Percentiles rank a stretch among this genome's conserved stretches.
Conservation (phyloP, 257 asterid species). For the Solanum arcanum region DNA sequence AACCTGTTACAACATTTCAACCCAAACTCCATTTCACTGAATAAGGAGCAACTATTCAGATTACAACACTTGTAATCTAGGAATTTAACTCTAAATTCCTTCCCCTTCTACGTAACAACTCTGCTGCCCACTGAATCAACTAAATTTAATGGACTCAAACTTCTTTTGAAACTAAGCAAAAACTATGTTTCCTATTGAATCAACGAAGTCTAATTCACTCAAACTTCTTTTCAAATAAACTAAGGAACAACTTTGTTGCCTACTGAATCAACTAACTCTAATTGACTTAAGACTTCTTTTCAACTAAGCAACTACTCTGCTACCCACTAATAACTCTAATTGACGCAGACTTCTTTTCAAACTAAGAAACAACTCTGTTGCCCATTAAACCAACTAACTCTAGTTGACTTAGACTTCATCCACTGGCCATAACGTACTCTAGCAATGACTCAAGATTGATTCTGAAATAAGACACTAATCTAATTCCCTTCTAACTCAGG, state of each 20-base stretch:
- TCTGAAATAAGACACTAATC: neutral
- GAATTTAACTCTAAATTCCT: neutral
- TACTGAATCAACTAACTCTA: neutral
- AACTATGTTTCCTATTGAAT: neutral
- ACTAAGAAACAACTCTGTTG: too few species aligned
- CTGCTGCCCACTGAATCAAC: neutral
- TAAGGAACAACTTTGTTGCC: fast-evolving
- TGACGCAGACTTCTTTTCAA: too few species aligned
- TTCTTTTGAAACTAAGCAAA: neutral
- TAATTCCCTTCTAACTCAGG: neutral
- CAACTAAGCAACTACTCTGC: neutral
- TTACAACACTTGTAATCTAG: neutral
- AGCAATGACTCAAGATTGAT: neutral
- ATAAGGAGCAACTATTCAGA: neutral
- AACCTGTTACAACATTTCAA: too few species aligned
- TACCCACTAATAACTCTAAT: neutral
- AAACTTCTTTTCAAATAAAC: neutral
- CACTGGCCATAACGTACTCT: neutral
- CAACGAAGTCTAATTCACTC: neutral
- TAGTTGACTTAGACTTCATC: neutral
- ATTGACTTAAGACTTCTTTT: neutral
- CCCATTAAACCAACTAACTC: neutral
- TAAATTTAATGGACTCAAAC: too few species aligned
- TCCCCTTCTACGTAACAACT: neutral
- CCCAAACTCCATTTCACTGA: neutral